Conservation (phyloP, 192 early-diverging fungal species). For the Backusella australiensis region DNA sequence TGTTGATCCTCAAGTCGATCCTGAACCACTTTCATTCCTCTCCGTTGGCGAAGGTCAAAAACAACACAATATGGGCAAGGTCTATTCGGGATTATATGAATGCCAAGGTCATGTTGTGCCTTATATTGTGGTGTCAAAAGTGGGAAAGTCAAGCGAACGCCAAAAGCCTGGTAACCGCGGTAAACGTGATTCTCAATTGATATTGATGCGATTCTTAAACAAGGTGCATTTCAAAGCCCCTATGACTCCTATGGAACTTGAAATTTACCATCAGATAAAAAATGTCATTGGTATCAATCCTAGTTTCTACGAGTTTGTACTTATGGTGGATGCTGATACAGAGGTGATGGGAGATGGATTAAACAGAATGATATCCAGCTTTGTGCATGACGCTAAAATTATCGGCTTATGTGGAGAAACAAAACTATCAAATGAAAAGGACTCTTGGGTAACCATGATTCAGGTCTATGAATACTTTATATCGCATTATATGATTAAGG, state of each 20-base stretch:
- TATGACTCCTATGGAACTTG: slow-evolving; percentile 76
- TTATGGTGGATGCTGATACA: slow-evolving; percentile 80
- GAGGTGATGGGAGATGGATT: slow-evolving; percentile 81
- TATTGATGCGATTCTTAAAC: slow-evolving; percentile 78
- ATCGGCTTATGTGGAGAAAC: slow-evolving; percentile 97
- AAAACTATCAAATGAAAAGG: slow-evolving; percentile 83
- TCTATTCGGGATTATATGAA: slow-evolving; percentile 79
- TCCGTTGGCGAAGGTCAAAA: slow-evolving; percentile 73
- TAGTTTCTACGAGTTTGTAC: slow-evolving; percentile 73
- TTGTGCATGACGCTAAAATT: slow-evolving; percentile 72
- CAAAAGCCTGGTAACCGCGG: slow-evolving; percentile 78
- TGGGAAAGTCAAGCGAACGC: slow-evolving; percentile 65
- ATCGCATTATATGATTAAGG: slow-evolving; percentile 92
- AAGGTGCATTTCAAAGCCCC: slow-evolving; percentile 73
- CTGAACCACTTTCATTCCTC: slow-evolving; percentile 66
- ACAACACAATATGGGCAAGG: slow-evolving; percentile 76
- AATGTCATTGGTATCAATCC: slow-evolving; percentile 83
- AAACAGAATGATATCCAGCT: slow-evolving; percentile 79
- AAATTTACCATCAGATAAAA: slow-evolving; percentile 83
- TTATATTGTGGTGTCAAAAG: slow-evolving; percentile 76
- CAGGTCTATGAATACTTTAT: slow-evolving; percentile 99
- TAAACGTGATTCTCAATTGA: slow-evolving; percentile 86
- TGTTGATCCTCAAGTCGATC: slow-evolving; percentile 36
- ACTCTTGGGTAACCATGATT: slow-evolving; percentile 96
- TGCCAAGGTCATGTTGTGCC: slow-evolving; percentile 73